phyloP scores from a whole-genome alignment of 1,284 basidiomycete species.

The Austroboletus olivaceoglutinosus region DNA sequence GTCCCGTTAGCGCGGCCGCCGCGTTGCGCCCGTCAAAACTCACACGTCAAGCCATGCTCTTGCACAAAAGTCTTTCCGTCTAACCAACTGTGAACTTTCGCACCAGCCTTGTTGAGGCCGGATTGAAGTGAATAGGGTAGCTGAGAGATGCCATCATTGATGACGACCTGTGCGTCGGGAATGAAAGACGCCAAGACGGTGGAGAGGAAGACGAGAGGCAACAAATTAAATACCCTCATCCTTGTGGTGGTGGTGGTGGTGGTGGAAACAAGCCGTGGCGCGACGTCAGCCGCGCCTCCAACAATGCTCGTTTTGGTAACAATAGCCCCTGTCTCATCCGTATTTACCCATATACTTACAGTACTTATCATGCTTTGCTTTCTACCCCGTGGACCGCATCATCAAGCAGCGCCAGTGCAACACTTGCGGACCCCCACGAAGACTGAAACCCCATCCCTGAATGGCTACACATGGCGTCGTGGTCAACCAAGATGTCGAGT shows the following conservation, averaged over 20 bases:
- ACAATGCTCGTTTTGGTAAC: not conserved
- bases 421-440: constrained; percentile 70
- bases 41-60: constrained; percentile 62
- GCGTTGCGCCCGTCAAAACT: constrained; percentile 20
- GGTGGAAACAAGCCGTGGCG: not conserved
- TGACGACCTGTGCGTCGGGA: constrained; percentile 34
- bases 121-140: constrained; percentile 39
- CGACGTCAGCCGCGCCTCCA: not conserved
- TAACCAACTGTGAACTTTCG: constrained; percentile 43
- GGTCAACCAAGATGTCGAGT: constrained; percentile 2
- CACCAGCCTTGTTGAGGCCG: constrained; percentile 49
- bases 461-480: constrained; percentile 35
- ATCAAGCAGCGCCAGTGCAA: constrained; percentile 55
- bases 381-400: constrained; percentile 31
- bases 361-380: not conserved
- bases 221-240: constrained; percentile 27
- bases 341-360: not conserved
- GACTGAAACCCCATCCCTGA: constrained; percentile 69
- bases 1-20: constrained; percentile 9
- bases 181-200: constrained; percentile 29
- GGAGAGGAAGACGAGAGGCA: constrained; percentile 27
- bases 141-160: constrained; percentile 37
- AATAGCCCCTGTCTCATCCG: constrained; percentile 1
- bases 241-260: constrained; percentile 21
- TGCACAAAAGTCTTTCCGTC: constrained; percentile 65